Conservation (phyloP, 805 yeast genomes). For the Metschnikowia henanensis region DNA sequence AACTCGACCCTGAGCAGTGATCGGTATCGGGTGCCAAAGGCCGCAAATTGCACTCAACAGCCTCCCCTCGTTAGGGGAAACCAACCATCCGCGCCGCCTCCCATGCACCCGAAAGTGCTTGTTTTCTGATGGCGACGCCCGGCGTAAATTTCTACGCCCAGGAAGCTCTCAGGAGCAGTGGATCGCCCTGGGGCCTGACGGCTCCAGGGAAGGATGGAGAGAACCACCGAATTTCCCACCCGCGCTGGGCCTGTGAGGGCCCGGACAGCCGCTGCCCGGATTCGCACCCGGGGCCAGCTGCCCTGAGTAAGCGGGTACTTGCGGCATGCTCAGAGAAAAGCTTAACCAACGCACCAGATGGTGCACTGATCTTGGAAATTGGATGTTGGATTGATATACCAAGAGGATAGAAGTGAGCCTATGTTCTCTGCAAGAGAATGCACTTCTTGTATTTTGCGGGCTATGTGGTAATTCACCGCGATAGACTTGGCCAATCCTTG, state of each 20-base stretch:
- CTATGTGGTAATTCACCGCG: too few relatives aligned
- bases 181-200: conserved; percentile 6
- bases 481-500: too few relatives aligned
- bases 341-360: conserved; percentile 27
- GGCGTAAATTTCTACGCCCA: conserved; percentile 51
- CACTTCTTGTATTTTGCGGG: too few relatives aligned
- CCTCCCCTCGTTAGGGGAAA: conserved; percentile 32
- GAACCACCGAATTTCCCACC: conserved; percentile 71
- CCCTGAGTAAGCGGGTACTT: conserved; percentile 43
- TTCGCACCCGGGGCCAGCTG: conserved; percentile 15
- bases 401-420: too few relatives aligned
- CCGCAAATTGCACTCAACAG: conserved; percentile 65
- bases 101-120: conserved; percentile 40
- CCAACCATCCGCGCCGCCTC: conserved; percentile 62
- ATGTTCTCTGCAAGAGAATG: too few relatives aligned
- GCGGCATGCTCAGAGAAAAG: conserved; percentile 46
- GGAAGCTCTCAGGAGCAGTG: conserved; percentile 56
- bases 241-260: conserved; percentile 22
- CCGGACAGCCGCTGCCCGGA: conserved; percentile 8
- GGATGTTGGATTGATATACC: too few relatives aligned
- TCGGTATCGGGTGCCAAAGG: conserved; percentile 63
- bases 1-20: conserved; percentile 50
- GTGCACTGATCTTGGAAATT: conserved; percentile 16
- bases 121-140: conserved; percentile 60
- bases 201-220: conserved; percentile 35